Evolutionary conservation across 768 basidiomycete species (phyloP).

Genomic region (Tephrocybe rancida): DNA sequence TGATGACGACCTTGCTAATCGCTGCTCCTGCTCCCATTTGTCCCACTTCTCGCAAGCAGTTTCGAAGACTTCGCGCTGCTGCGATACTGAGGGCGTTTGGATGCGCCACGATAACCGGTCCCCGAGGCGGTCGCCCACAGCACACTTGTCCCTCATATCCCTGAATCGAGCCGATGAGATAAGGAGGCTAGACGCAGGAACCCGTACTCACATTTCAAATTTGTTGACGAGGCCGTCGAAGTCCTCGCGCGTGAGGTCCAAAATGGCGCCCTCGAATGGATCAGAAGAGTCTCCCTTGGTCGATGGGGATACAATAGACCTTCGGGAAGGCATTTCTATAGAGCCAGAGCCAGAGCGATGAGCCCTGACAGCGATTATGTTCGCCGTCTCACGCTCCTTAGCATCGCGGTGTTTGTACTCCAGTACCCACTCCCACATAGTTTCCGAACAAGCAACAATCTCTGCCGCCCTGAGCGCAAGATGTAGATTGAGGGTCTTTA

Average conservation of each 20-base stretch:
- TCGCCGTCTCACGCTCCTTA: conserved; percentile 5
- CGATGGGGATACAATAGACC: conserved; percentile 11
- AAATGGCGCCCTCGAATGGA: conserved; percentile 36
- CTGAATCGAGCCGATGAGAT: conserved; percentile 29
- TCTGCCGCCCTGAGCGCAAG: conserved; percentile 63
- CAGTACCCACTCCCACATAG: conserved; percentile 80
- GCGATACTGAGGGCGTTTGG: conserved; percentile 39
- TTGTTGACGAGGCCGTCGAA: conserved; percentile 59
- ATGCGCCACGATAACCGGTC: conserved; percentile 53
- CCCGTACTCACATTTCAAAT: conserved; percentile 60
- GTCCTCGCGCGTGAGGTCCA: conserved; percentile 57
- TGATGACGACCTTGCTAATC: conserved; percentile 1
- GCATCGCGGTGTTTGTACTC: conserved; percentile 42
- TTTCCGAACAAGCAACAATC: conserved; percentile 69
- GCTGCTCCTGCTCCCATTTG: conserved; percentile 42
- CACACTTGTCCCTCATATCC: conserved; percentile 67
- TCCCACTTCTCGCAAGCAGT: conserved; percentile 61
- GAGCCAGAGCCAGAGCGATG: conserved; percentile 15
- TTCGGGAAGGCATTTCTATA: conserved; percentile 9
- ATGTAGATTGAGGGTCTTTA: conserved; percentile 62
- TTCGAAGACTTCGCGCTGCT: conserved; percentile 59
- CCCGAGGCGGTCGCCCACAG: conserved; percentile 43
- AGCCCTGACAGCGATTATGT: background rate
- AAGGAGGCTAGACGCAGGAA: conserved; percentile 5
- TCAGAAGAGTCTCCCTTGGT: conserved; percentile 22